A percentile compares a stretch with the other conserved stretches of the same genome.
Conservation (phyloP, 2,329 filamentous ascomycete genomes). For the Xylariaceae sp. region DNA sequence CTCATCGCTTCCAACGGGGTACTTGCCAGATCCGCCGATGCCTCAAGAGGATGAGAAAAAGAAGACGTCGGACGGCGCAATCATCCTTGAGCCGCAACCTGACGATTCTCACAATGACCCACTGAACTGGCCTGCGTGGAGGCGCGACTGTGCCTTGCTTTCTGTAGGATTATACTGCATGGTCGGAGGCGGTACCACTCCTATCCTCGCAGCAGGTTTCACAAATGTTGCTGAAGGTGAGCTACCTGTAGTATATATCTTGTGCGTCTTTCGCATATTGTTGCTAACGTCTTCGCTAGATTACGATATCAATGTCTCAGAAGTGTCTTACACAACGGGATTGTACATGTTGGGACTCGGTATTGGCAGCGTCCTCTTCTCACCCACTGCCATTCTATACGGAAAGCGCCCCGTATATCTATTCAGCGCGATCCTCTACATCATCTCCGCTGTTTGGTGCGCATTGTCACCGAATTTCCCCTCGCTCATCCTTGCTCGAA, state of each 20-base stretch:
- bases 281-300: conserved; percentile 29
- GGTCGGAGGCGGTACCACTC: conserved; percentile 88
- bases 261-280: background rate
- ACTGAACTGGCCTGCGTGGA: conserved; percentile 83
- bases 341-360: conserved; percentile 88
- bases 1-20: conserved; percentile 51
- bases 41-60: conserved; percentile 51
- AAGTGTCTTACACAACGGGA: conserved; percentile 67
- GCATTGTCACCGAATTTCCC: conserved; percentile 76
- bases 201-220: conserved; percentile 86
- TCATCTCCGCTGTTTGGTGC: conserved; percentile 76
- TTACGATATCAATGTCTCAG: conserved; percentile 62
- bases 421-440: conserved; percentile 70
- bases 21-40: conserved; percentile 34
- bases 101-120: conserved; percentile 89
- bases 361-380: conserved; percentile 76
- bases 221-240: conserved; percentile 62
- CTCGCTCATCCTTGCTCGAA: conserved; percentile 74
- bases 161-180: conserved; percentile 90
- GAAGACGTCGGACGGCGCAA: conserved; percentile 72
- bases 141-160: conserved; percentile 73
- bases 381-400: conserved; percentile 84
- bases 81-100: conserved; percentile 87
- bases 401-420: conserved; percentile 93
- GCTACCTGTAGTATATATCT: conserved; percentile 36